Evolutionary conservation across 495 filamentous ascomycete species (phyloP), one percentile per base, ranked within the genome.

Genomic region (Penicillium arizonense): DNA sequence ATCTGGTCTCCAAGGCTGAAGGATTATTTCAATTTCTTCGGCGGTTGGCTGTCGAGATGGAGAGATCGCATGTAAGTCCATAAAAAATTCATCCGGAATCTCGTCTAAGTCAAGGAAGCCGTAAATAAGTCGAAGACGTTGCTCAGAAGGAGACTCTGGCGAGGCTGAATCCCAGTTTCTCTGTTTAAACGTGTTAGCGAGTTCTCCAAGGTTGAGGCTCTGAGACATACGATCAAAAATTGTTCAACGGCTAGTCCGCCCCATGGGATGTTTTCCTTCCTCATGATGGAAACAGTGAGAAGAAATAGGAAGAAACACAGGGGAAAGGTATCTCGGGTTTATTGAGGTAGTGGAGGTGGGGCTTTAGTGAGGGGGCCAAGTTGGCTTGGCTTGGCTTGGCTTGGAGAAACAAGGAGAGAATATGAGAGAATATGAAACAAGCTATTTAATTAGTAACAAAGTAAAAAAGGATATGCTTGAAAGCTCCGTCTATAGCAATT

Each of bases 301-400:
- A 43, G 20, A 26, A 42, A 42, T 42, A 26, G 39, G 39, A 42
- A 42, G 39, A 42, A 42, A 42, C 39, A 42, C 39, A 42, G n/a
- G 39, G 39, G 39, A 42, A 42, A 42, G 6, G 39, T 42, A 42
- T 42, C 39, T 42, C 39, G 39, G 39, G 39, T 42, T 42, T 26
- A 39, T 42, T 42, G 39, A 42, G 39, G 39, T 42, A 42, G 39
- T 42, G 39, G 39, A 1, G 39, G 39, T 42, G 39, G 39, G 39
- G 39, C 39, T 42, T 24, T 42, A 42, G 39, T 42, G 39, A 42
- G 21, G 39, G 39, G 39, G 39, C 39, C 39, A 42, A 42, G n/a
- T n/a, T n/a, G n/a, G n/a, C n/a, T n/a, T n/a, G n/a, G n/a, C n/a
- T 42, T 42, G 36, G 36, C 36, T 38, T 38, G 36, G 36, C 36